Conservation (phyloP, 2,329 filamentous ascomycete genomes). For the Claviceps africana region DNA sequence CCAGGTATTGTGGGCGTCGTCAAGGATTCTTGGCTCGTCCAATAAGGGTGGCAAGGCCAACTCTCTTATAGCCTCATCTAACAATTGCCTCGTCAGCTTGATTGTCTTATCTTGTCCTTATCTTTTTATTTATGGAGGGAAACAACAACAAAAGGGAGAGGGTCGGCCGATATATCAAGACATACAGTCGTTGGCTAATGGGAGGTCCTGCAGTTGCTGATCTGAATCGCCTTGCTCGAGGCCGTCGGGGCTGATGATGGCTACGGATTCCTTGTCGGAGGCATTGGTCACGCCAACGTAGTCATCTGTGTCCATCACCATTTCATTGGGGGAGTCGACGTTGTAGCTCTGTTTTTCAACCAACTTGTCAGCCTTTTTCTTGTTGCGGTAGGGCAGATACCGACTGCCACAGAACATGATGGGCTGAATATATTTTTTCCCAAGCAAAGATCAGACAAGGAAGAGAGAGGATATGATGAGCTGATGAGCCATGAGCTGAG, state of each 20-base stretch:
- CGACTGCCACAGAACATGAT: conserved; percentile 11
- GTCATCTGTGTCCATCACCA: conserved; percentile 42
- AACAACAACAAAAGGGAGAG: neutral
- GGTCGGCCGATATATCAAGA: conserved; percentile 8
- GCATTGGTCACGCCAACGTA: conserved; percentile 36
- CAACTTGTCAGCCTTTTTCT: conserved; percentile 13
- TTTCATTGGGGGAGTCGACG: conserved; percentile 41
- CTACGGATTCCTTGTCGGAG: conserved; percentile 36
- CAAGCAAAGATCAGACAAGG: neutral
- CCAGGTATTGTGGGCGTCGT: conserved; percentile 71
- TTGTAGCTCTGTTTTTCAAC: conserved; percentile 31
- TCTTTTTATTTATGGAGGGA: neutral
- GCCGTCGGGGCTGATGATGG: conserved; percentile 41
- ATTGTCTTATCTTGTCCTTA: neutral
- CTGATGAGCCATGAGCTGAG: neutral
- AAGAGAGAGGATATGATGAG: conserved; percentile 7
- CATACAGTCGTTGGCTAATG: conserved; percentile 41
- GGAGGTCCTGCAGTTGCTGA: conserved; percentile 29
- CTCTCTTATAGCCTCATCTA: conserved; percentile 76
- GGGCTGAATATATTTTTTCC: neutral
- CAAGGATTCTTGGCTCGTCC: conserved; percentile 67
- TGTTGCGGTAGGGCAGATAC: conserved; percentile 9
- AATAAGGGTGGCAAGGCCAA: conserved; percentile 56
- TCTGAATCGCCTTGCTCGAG: conserved; percentile 32
- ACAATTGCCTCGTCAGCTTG: neutral